These are phyloP conservation scores for Inonotus obliquus DNA, from an alignment of 1,284 basidiomycete genomes.

Conservation along the genomic window DNA sequence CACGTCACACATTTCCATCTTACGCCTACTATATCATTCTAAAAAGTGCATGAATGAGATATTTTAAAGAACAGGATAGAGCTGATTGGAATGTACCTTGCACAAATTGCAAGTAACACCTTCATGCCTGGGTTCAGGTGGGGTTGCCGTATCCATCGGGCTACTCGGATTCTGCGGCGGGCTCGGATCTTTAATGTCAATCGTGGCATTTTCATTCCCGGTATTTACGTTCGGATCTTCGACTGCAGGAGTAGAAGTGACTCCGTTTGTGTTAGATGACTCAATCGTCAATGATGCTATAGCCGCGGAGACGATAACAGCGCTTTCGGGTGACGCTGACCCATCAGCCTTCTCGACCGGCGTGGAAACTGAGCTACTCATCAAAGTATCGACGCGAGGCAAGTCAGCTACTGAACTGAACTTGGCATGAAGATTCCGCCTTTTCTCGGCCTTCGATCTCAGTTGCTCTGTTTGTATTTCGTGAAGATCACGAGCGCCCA, in stretches of 20 bases:
- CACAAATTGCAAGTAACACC: constrained; percentile 10
- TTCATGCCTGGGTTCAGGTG: no score
- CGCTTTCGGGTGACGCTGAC: background rate
- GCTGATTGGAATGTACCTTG: constrained; percentile 2
- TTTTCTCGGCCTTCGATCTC: background rate
- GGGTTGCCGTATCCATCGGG: no score
- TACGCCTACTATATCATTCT: constrained; percentile 11
- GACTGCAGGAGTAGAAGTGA: background rate
- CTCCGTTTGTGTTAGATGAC: background rate
- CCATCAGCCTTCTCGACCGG: background rate
- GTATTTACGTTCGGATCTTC: background rate
- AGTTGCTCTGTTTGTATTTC: constrained; percentile 15
- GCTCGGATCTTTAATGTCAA: no score
- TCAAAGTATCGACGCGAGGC: background rate
- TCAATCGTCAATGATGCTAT: background rate
- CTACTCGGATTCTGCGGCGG: no score
- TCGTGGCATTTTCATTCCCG: no score
- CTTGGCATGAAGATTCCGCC: background rate
- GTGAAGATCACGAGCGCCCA: constrained; percentile 12
- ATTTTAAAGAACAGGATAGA: background rate
- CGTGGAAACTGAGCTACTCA: background rate
- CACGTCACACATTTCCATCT: constrained; percentile 20
- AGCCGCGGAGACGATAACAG: background rate
- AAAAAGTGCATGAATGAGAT: background rate
- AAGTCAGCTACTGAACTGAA: background rate